These are phyloP conservation scores for Epichloe gansuensis DNA, from an alignment of 2,329 filamentous ascomycete genomes.

Conservation along the genomic window DNA sequence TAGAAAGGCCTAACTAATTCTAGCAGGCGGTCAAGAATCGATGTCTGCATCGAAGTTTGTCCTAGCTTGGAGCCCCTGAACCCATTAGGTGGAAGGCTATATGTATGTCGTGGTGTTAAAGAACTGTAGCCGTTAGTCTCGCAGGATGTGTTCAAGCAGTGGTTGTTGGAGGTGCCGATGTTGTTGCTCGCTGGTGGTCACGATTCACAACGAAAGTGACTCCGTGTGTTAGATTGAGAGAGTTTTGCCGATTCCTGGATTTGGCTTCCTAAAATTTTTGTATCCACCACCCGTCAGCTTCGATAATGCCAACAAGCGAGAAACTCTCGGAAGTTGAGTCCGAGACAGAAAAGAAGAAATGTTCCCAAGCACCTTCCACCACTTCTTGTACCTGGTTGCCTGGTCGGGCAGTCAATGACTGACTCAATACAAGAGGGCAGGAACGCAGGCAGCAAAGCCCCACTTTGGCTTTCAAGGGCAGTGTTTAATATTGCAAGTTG, in stretches of 20 bases:
- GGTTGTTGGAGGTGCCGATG: background rate
- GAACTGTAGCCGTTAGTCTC: too few relatives aligned
- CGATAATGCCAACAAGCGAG: background rate
- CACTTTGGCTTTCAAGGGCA: background rate
- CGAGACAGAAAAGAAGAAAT: background rate
- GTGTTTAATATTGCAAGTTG: background rate
- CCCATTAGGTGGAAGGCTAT: too few relatives aligned
- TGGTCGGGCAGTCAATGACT: constrained; percentile 1
- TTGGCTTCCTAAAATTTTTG: background rate
- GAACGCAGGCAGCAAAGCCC: constrained; percentile 3
- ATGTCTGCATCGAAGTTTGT: too few relatives aligned
- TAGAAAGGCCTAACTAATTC: too few relatives aligned
- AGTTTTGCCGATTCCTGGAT: background rate
- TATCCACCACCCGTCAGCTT: background rate
- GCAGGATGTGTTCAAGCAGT: too few relatives aligned
- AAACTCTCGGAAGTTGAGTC: background rate
- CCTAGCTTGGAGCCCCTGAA: too few relatives aligned
- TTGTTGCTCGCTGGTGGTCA: background rate
- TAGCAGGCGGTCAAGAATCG: too few relatives aligned
- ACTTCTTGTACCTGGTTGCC: constrained; percentile 4
- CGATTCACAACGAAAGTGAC: background rate
- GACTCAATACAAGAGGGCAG: constrained; percentile 1
- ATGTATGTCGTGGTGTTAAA: too few relatives aligned
- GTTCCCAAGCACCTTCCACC: background rate
- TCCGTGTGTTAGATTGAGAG: background rate